phyloP scores from a whole-genome alignment of 1,284 basidiomycete genomes.

The Malassezia brasiliensis region DNA sequence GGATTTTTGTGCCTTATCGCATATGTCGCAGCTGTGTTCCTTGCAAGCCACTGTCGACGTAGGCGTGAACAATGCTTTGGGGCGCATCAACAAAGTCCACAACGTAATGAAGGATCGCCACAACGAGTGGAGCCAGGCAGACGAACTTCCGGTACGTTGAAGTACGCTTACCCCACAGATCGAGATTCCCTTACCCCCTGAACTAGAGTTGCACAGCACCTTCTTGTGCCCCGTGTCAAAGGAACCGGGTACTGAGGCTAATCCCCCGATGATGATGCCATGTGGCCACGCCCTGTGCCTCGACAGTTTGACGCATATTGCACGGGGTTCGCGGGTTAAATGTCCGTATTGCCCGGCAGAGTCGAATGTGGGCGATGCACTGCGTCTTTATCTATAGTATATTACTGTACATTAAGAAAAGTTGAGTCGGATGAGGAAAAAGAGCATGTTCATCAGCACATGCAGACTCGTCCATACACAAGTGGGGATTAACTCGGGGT shows the following conservation, averaged over 20 bases:
- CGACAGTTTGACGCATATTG: conserved; percentile 31
- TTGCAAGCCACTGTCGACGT: conserved; percentile 78
- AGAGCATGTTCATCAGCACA: conserved; percentile 55
- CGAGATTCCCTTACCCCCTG: conserved; percentile 72
- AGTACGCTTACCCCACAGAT: conserved; percentile 56
- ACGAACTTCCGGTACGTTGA: conserved; percentile 71
- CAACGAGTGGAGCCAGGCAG: conserved; percentile 76
- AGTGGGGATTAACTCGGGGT: conserved; percentile 50
- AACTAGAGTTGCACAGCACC: conserved; percentile 79
- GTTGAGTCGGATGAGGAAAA: conserved; percentile 50
- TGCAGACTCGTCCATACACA: conserved; percentile 54
- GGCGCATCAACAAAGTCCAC: conserved; percentile 79
- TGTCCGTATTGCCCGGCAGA: conserved; percentile 44
- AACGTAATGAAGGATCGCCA: conserved; percentile 84
- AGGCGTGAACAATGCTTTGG: conserved; percentile 76
- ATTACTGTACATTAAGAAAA: conserved; percentile 18
- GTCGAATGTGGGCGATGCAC: conserved; percentile 29
- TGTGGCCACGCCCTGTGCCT: conserved; percentile 63
- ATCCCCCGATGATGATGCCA: conserved; percentile 93
- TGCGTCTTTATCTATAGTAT: conserved; percentile 36
- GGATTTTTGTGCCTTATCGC: conserved; percentile 76
- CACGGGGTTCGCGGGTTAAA: conserved; percentile 54
- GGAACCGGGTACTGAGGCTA: conserved; percentile 81
- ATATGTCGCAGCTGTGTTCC: conserved; percentile 77
- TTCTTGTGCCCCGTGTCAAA: conserved; percentile 97